A percentile compares a stretch with the other conserved stretches of the same genome.
phyloP scores from a whole-genome alignment of 495 filamentous ascomycete species.

The Evernia prunastri region DNA sequence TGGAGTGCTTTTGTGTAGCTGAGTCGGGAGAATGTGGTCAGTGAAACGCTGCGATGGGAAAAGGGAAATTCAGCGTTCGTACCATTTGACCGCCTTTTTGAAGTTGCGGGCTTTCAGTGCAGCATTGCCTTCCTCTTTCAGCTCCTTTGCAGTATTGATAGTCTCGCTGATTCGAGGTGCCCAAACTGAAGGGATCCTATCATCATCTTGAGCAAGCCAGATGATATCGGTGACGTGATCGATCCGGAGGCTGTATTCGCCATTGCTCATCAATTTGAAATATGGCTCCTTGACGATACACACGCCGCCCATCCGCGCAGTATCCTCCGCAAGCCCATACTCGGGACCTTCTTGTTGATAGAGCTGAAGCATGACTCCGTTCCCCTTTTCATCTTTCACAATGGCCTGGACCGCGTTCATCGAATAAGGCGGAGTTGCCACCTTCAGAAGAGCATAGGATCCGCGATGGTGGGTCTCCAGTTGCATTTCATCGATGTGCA shows the following conservation, averaged over 20 bases:
- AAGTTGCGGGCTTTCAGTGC: slow-evolving; percentile 28
- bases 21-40: neutral
- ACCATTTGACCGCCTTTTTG: slow-evolving; percentile 23
- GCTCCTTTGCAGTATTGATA: slow-evolving; percentile 28
- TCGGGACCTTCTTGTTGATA: slow-evolving; percentile 37
- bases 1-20: slow-evolving; percentile 33
- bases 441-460: slow-evolving; percentile 38
- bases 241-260: slow-evolving; percentile 40
- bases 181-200: slow-evolving; percentile 35
- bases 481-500: slow-evolving; percentile 32
- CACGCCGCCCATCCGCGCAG: slow-evolving; percentile 32
- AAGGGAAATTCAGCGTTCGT: neutral
- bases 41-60: neutral
- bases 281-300: slow-evolving; percentile 50
- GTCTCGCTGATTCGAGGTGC: slow-evolving; percentile 24
- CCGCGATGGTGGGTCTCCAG: slow-evolving; percentile 49
- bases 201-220: slow-evolving; percentile 31
- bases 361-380: slow-evolving; percentile 41
- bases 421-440: slow-evolving; percentile 35
- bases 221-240: slow-evolving; percentile 48
- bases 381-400: slow-evolving; percentile 45
- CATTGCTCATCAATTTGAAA: slow-evolving; percentile 36
- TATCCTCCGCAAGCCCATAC: slow-evolving; percentile 22
- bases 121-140: slow-evolving; percentile 41
- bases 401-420: slow-evolving; percentile 41